phyloP scores from a whole-genome alignment of 345 rosid genomes.

The Anastatica hierochuntica region DNA sequence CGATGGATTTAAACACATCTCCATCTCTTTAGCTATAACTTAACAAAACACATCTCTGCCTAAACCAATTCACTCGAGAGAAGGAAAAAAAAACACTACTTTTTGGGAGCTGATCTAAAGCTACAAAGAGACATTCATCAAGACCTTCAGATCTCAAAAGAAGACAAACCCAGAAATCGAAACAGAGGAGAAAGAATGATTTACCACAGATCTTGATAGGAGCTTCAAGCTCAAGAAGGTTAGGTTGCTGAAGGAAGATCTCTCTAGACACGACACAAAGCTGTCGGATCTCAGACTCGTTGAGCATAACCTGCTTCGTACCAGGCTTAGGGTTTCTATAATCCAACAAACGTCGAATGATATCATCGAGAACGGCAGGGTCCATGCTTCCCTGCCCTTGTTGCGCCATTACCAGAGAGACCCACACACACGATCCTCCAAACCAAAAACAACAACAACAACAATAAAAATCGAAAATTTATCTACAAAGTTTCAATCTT shows the following conservation, averaged over 20 bases:
- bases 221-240: slow-evolving; percentile 81
- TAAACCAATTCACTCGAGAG: slow-evolving; percentile 15
- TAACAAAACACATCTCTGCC: slow-evolving; percentile 13
- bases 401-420: slow-evolving; percentile 40
- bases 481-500: slow-evolving; percentile 14
- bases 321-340: slow-evolving; percentile 52
- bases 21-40: slow-evolving; percentile 13
- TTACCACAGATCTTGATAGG: slow-evolving; percentile 96
- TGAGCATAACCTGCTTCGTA: slow-evolving; percentile 64
- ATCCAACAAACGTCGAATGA: slow-evolving; percentile 57
- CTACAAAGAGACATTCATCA: not conserved
- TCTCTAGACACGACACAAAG: slow-evolving; percentile 55
- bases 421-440: slow-evolving; percentile 8
- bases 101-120: slow-evolving; percentile 8
- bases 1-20: slow-evolving; percentile 24
- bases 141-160: slow-evolving; percentile 18
- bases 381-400: slow-evolving; percentile 54
- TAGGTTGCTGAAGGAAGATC: slow-evolving; percentile 80
- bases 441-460: not conserved
- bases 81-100: not conserved
- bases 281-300: slow-evolving; percentile 80
- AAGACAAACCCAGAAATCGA: not conserved
- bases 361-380: slow-evolving; percentile 56
- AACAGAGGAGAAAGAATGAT: not conserved
- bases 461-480: too few relatives aligned